These are phyloP conservation scores for Polytrichum commune DNA, from an alignment of 225 moss, liverwort and hornwort genomes.

Conservation along the genomic window DNA sequence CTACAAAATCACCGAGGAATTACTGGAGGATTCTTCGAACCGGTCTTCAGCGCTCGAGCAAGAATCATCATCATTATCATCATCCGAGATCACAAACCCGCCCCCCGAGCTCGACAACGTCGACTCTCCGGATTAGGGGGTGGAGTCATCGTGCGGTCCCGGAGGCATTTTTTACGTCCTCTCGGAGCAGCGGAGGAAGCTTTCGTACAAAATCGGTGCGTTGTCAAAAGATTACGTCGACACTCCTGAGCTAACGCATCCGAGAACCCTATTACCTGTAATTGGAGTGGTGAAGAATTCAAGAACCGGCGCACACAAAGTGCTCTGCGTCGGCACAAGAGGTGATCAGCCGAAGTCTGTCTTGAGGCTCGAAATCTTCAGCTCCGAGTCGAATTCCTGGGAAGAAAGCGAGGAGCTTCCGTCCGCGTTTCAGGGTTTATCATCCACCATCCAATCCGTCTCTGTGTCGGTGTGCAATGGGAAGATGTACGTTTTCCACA, in stretches of 20 bases:
- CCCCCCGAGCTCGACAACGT: too few relatives aligned
- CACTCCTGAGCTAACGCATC: conserved; percentile 6
- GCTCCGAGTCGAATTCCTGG: conserved; percentile 4
- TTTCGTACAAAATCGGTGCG: conserved; percentile 20
- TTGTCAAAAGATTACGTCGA: conserved; percentile 18
- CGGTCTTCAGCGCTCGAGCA: background rate
- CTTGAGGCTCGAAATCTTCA: too few relatives aligned
- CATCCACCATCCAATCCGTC: conserved; percentile 14
- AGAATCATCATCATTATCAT: background rate
- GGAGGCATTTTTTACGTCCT: conserved; percentile 22
- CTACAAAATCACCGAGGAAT: conserved; percentile 16
- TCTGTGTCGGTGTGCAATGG: conserved; percentile 21
- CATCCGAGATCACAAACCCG: too few relatives aligned
- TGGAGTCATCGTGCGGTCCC: conserved; percentile 13
- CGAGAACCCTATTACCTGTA: conserved; percentile 12
- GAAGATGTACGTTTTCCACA: conserved; percentile 28
- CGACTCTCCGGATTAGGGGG: too few relatives aligned
- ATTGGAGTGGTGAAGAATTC: conserved; percentile 19
- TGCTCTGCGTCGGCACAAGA: conserved; percentile 17
- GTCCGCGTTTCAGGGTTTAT: too few relatives aligned
- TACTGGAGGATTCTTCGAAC: background rate
- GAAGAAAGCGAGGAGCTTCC: background rate
- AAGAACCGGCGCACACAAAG: conserved; percentile 17
- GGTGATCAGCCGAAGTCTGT: too few relatives aligned
- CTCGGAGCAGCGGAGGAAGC: conserved; percentile 2